Evolutionary conservation across 139 green algal species (phyloP).

Genomic region (Chlamydomonas applanata): DNA sequence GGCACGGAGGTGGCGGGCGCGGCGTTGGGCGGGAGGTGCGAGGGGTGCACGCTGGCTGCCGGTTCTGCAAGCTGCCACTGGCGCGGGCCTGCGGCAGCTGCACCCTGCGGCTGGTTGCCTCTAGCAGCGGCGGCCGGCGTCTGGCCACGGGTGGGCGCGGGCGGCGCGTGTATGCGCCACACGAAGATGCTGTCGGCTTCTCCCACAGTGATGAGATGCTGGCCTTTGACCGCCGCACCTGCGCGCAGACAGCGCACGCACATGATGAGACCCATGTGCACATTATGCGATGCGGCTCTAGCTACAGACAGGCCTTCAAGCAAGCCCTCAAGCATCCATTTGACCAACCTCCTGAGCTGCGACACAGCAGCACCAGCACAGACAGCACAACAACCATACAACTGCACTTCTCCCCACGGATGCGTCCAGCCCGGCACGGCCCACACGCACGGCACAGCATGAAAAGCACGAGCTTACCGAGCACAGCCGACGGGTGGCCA

Average conservation of each 20-base stretch:
- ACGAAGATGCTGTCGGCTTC: conserved; percentile 29
- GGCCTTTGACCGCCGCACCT: conserved; percentile 31
- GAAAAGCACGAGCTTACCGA: too few species aligned
- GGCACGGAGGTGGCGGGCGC: background rate
- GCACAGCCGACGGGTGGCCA: conserved; percentile 46
- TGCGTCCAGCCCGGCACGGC: too few species aligned
- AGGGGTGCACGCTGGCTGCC: background rate
- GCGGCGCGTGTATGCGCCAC: conserved; percentile 21
- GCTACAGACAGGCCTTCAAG: too few species aligned
- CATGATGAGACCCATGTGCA: too few species aligned
- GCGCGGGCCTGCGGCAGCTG: background rate
- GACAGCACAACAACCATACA: too few species aligned
- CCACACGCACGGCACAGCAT: too few species aligned
- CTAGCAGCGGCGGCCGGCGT: conserved; percentile 1
- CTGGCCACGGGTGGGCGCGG: background rate
- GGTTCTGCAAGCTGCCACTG: background rate
- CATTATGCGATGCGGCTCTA: too few species aligned
- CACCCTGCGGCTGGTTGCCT: background rate
- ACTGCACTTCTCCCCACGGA: too few species aligned
- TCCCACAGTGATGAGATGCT: conserved; percentile 36
- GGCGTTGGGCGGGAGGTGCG: background rate
- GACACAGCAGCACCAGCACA: too few species aligned
- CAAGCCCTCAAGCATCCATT: too few species aligned
- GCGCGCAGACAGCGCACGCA: background rate
- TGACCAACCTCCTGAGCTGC: too few species aligned